phyloP scores from a whole-genome alignment of 345 rosid species.

The Syzygium grande region DNA sequence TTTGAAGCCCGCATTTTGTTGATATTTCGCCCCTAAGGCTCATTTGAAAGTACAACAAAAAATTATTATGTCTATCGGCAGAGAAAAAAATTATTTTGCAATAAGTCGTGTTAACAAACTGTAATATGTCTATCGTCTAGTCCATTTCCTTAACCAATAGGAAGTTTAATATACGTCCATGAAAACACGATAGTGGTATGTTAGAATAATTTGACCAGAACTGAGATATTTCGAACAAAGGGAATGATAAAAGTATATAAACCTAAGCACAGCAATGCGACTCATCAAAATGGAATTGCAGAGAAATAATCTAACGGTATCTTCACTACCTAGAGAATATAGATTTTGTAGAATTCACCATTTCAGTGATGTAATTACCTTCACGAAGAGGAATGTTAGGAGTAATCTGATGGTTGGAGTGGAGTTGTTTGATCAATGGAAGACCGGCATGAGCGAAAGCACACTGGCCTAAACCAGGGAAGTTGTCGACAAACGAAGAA shows the following conservation, averaged over 20 bases:
- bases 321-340: background rate
- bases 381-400: background rate
- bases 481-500: background rate
- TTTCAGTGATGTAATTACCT: background rate
- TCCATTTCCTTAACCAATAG: background rate
- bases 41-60: background rate
- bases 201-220: background rate
- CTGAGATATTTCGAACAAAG: background rate
- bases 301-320: background rate
- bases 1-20: background rate
- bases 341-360: background rate
- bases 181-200: background rate
- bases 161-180: background rate
- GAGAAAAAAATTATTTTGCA: background rate
- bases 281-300: background rate
- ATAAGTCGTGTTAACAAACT: background rate
- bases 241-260: background rate
- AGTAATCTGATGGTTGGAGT: background rate
- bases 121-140: background rate
- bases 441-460: background rate
- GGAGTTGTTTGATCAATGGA: background rate
- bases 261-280: background rate
- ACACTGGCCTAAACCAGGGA: background rate
- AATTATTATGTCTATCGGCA: background rate
- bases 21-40: background rate